A percentile compares a stretch with the other conserved stretches of the same genome.
Conservation (phyloP, 805 yeast genomes). For the Metschnikowia baotianmanensis region DNA sequence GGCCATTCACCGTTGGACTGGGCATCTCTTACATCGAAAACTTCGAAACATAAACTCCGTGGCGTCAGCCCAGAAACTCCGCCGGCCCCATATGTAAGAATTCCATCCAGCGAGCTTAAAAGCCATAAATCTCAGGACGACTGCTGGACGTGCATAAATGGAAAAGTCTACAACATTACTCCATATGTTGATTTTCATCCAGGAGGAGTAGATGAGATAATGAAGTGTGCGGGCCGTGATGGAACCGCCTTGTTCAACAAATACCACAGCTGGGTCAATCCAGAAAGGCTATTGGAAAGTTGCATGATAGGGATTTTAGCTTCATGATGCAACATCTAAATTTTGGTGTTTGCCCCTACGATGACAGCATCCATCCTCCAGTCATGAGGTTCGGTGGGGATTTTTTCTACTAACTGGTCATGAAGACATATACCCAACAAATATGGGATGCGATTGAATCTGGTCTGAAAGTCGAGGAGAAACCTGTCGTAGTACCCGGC, state of each 20-base stretch:
- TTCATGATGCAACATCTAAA: neutral
- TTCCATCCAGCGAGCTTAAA: conserved; percentile 56
- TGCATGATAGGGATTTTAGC: conserved; percentile 65
- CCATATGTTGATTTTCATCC: conserved; percentile 86
- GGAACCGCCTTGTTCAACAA: conserved; percentile 74
- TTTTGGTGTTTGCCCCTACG: conserved; percentile 24
- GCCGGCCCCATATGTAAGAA: conserved; percentile 48
- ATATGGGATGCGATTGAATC: conserved; percentile 32
- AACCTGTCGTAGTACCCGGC: conserved; percentile 87
- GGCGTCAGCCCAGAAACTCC: conserved; percentile 52
- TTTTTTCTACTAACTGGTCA: conserved; percentile 53
- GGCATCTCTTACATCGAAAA: conserved; percentile 57
- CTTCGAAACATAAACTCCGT: conserved; percentile 48
- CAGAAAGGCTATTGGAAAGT: conserved; percentile 72
- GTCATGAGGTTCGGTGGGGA: conserved; percentile 67
- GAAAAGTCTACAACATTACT: conserved; percentile 84
- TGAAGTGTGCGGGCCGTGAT: conserved; percentile 80
- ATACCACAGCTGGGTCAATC: conserved; percentile 75
- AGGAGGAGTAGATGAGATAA: conserved; percentile 79
- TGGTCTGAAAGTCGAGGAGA: conserved; percentile 18
- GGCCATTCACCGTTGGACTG: conserved; percentile 88
- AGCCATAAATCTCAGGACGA: conserved; percentile 61
- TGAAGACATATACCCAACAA: conserved; percentile 64
- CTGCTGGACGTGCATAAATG: conserved; percentile 81
- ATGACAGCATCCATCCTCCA: conserved; percentile 55